A percentile compares a stretch with the other conserved stretches of the same genome.
phyloP scores from a whole-genome alignment of 2,329 filamentous ascomycete species.

The Verticillium nonalfalfae region DNA sequence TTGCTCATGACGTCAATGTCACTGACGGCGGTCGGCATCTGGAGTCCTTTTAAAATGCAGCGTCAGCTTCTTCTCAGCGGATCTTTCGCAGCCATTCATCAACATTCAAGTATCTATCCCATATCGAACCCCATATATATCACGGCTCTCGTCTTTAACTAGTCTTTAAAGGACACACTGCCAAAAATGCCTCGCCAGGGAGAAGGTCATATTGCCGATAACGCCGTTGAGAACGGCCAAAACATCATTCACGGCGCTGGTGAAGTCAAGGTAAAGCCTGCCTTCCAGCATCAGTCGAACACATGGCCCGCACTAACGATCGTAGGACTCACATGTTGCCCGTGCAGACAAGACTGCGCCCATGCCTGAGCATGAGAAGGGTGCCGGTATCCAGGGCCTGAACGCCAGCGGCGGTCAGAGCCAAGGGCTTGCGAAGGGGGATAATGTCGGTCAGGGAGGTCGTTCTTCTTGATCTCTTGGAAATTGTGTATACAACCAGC shows the following conservation, averaged over 20 bases:
- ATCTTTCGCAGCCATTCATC: neutral
- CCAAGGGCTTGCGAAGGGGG: conserved; percentile 32
- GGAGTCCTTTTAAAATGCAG: neutral
- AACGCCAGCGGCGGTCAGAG: conserved; percentile 37
- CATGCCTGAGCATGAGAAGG: conserved; percentile 39
- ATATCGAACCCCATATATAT: too few species aligned
- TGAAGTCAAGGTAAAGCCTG: conserved; percentile 24
- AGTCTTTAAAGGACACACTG: neutral
- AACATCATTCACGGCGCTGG: conserved; percentile 39
- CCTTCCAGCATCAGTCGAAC: neutral
- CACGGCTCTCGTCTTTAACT: too few species aligned
- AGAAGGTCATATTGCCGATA: conserved; percentile 37
- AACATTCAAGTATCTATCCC: neutral
- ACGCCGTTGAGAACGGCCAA: conserved; percentile 33
- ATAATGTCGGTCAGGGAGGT: conserved; percentile 32
- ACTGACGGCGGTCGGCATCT: too few species aligned
- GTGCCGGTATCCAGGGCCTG: conserved; percentile 29
- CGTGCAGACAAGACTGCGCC: conserved; percentile 44
- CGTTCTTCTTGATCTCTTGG: neutral
- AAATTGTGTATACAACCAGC: too few species aligned
- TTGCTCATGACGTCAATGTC: neutral
- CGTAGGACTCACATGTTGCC: conserved; percentile 23
- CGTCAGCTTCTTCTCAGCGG: neutral
- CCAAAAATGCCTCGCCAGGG: conserved; percentile 43
- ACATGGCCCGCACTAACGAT: neutral